Base-by-base conservation (phyloP, 345 rosid species). In the Eucalyptus victrix region DNA sequence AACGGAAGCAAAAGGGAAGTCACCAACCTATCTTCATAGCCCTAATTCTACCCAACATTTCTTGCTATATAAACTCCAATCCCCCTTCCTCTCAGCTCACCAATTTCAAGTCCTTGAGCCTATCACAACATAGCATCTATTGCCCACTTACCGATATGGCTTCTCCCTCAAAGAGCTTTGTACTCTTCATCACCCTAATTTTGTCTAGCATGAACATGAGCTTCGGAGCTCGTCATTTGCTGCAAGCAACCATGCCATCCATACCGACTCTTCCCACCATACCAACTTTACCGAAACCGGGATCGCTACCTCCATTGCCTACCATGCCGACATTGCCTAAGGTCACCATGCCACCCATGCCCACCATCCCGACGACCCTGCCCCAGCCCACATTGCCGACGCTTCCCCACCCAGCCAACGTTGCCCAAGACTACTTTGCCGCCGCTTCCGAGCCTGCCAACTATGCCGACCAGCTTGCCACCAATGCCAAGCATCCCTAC, bases 401-500 rank as follows among this genome's bases (percentile, higher is more conserved):
- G 12, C 15, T 87, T 60, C 92, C 89, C 89, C 49, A 40, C 89
- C 32, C 90, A 76, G 47, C 91, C 88, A 3, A 80, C 89, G 1
- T 28, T 89, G 53, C 92, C 90, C 16, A 80, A 83, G 24, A 26
- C 88, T 14, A 24, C 81, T 24, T 11, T 83, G n/a, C 90, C 90
- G 30, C 91, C 90, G 16, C 89, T 91, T 54, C 89, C 80, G 8
- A 90, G 49, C 88, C 7, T 91, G 45, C 87, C 90, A 30, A 91
- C 92, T 2, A 8, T 91, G 37, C 87, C 89, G 15, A 90, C 92
- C 6, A 80, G 56, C 17, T 28, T 89, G 37, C 92, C 91, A 10
- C 90, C 91, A 6, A 80, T 89, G 8, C 91, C 95, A 60, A 91
- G 87, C 90, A 67, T 91, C n/a, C 92, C 93, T 7, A 67, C 89